Evolutionary conservation across 169 alveolate genomes (phyloP).

Genomic region (Plasmodium gaboni): DNA sequence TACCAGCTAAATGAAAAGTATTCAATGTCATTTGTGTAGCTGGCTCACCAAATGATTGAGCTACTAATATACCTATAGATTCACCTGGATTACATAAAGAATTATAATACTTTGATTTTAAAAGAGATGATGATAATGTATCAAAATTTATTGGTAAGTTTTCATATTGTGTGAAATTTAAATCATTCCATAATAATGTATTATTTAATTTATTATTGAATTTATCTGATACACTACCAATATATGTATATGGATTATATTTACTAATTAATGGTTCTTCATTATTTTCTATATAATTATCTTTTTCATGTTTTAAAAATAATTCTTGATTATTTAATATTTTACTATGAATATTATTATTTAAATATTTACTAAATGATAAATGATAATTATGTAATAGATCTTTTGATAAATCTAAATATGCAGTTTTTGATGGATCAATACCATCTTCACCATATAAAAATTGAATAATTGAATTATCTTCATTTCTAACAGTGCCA

Average conservation of each 20-base stretch:
- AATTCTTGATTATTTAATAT: constrained; percentile 18
- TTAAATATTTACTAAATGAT: constrained; percentile 70
- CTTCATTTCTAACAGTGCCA: constrained; percentile 97
- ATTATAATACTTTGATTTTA: constrained; percentile 71
- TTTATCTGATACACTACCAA: constrained; percentile 41
- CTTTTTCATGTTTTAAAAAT: not conserved
- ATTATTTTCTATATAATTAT: not conserved
- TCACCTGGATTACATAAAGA: constrained; percentile 95
- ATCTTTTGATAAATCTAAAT: constrained; percentile 89
- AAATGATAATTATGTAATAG: constrained; percentile 78
- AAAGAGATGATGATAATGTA: constrained; percentile 5
- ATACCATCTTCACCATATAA: constrained; percentile 99
- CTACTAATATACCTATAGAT: constrained; percentile 99
- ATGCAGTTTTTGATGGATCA: constrained; percentile 94
- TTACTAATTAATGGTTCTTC: constrained; percentile 14
- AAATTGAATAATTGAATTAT: constrained; percentile 95
- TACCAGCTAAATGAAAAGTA: constrained; percentile 99
- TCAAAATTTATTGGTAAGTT: constrained; percentile 27
- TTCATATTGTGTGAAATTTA: constrained; percentile 3
- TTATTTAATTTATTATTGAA: not conserved
- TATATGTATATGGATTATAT: constrained; percentile 53
- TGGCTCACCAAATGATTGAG: constrained; percentile 99
- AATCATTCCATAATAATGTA: constrained; percentile 1
- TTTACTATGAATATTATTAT: not conserved
- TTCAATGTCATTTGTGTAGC: constrained; percentile 99